These are phyloP conservation scores for Escovopsis weberi DNA, from an alignment of 2,329 filamentous ascomycete species.

Conservation along the genomic window DNA sequence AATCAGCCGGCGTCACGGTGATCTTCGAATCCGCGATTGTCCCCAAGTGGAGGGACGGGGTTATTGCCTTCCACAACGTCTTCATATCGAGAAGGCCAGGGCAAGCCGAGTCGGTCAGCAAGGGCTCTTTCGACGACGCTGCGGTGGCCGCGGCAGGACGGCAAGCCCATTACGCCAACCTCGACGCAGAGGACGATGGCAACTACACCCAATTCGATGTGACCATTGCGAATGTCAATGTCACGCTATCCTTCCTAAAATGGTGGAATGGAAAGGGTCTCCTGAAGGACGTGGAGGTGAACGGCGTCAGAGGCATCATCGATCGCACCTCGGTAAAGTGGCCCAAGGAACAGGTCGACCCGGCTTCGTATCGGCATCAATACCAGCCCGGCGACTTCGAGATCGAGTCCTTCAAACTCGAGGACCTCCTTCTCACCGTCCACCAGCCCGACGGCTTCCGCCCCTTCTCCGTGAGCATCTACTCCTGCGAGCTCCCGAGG, in stretches of 20 bases:
- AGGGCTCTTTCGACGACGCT: slow-evolving; percentile 79
- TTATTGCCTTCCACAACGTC: slow-evolving; percentile 93
- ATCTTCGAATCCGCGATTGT: slow-evolving; percentile 97
- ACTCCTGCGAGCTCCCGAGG: slow-evolving; percentile 84
- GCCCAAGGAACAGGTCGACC: slow-evolving; percentile 51
- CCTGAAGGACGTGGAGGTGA: slow-evolving; percentile 82
- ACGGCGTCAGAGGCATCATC: slow-evolving; percentile 81
- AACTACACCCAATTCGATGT: slow-evolving; percentile 98
- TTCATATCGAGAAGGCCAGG: slow-evolving; percentile 88
- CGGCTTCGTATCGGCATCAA: slow-evolving; percentile 73
- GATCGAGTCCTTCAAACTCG: slow-evolving; percentile 90
- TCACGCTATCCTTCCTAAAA: slow-evolving; percentile 92
- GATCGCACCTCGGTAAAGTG: slow-evolving; percentile 76
- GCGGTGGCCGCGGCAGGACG: slow-evolving; percentile 68
- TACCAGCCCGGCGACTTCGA: slow-evolving; percentile 91
- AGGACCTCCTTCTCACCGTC: slow-evolving; percentile 80
- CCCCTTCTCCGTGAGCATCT: slow-evolving; percentile 93
- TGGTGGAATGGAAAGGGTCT: slow-evolving; percentile 97
- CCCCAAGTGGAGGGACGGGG: slow-evolving; percentile 85
- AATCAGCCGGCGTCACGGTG: slow-evolving; percentile 83
- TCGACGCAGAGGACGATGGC: slow-evolving; percentile 54
- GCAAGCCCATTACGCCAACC: slow-evolving; percentile 24
- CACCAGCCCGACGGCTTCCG: slow-evolving; percentile 83
- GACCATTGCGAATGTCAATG: slow-evolving; percentile 87
- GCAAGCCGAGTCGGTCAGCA: slow-evolving; percentile 69